Percentiles rank a stretch among this genome's conserved stretches.
Evolutionary conservation across 129 eudicot species (phyloP).

Genomic region (Flaveria linearis): DNA sequence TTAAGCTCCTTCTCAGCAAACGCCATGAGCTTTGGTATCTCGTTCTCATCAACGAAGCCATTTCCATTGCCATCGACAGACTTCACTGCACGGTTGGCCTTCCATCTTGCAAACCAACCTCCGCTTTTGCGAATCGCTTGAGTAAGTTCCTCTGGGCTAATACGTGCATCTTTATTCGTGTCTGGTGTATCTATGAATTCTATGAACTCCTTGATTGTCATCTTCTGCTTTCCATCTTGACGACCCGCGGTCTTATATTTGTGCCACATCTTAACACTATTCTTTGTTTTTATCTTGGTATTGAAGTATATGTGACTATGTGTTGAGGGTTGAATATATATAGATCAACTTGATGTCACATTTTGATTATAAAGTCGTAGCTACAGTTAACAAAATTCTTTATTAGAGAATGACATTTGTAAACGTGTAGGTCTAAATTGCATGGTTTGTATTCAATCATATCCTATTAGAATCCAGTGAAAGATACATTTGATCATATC

Average conservation of each 20-base stretch:
- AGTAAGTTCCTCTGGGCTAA: constrained; percentile 34
- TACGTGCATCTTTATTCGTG: constrained; percentile 19
- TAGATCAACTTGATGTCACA: no score
- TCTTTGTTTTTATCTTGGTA: no score
- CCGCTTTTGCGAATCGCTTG: constrained; percentile 24
- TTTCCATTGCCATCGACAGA: constrained; percentile 26
- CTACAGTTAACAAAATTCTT: no score
- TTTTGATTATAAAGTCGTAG: no score
- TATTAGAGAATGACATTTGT: no score
- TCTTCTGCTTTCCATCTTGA: constrained; percentile 26
- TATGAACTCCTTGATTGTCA: constrained; percentile 32
- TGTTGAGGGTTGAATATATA: no score
- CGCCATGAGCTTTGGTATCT: constrained; percentile 28
- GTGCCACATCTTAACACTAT: constrained; percentile 5
- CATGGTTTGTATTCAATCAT: no score
- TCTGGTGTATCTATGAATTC: constrained; percentile 28
- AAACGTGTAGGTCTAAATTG: no score
- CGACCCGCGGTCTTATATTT: neutral
- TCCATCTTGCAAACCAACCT: constrained; percentile 29
- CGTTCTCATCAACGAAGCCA: constrained; percentile 31
- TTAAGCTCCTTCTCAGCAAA: constrained; percentile 37
- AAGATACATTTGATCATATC: no score
- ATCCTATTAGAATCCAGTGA: no score
- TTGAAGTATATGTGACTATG: no score
- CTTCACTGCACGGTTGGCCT: constrained; percentile 24